phyloP scores from a whole-genome alignment of 2,329 filamentous ascomycete genomes.

The Clarireedia paspali region DNA sequence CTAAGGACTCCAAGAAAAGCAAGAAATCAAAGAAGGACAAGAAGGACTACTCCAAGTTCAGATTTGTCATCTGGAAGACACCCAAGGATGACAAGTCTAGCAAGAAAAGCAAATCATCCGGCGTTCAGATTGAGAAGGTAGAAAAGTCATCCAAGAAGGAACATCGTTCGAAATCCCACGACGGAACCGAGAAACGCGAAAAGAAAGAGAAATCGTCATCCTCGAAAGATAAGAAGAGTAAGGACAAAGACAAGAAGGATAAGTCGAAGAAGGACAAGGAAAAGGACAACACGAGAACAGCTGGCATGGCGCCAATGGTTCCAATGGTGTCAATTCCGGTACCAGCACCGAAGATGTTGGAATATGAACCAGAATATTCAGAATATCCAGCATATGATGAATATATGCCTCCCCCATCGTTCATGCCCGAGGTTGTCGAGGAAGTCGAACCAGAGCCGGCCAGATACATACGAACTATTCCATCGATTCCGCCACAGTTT shows the following conservation, averaged over 20 bases:
- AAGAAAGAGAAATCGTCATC: slow-evolving; percentile 1
- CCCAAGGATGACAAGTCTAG: neutral
- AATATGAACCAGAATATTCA: neutral
- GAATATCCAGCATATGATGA: neutral
- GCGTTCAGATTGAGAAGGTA: slow-evolving; percentile 8
- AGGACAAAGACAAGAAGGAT: slow-evolving; percentile 9
- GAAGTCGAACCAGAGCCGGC: neutral
- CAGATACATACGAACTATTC: neutral
- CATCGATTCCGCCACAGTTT: neutral
- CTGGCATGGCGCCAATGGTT: neutral
- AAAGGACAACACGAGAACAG: slow-evolving; percentile 5
- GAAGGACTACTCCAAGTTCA: neutral
- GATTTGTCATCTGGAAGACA: neutral
- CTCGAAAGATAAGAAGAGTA: slow-evolving; percentile 1
- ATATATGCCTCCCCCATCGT: neutral
- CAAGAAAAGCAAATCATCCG: slow-evolving; percentile 13
- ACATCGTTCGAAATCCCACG: neutral
- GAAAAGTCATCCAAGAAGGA: slow-evolving; percentile 13
- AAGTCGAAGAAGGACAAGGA: slow-evolving; percentile 11
- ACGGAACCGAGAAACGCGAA: slow-evolving; percentile 7
- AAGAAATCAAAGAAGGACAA: slow-evolving; percentile 3
- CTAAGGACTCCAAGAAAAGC: neutral
- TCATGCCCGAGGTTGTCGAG: neutral
- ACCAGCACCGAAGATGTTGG: neutral
- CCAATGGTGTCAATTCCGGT: neutral